Evolutionary conservation across 2,329 filamentous ascomycete species (phyloP).

Genomic region (Chaetomiaceae sp.): DNA sequence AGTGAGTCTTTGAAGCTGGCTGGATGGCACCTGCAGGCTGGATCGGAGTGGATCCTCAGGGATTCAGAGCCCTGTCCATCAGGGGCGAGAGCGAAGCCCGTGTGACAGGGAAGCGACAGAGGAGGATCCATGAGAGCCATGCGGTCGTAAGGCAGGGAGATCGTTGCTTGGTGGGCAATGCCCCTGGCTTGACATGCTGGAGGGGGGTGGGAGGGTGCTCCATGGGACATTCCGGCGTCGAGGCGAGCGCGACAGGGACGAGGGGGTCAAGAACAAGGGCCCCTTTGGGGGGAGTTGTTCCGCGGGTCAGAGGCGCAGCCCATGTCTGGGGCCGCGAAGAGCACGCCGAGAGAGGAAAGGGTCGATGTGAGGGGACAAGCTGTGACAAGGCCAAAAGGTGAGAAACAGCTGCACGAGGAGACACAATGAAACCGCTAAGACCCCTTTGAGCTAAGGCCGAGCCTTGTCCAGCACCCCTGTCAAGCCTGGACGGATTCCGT

Average conservation of each 20-base stretch:
- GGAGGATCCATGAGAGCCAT: conserved; percentile 10
- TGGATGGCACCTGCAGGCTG: conserved; percentile 10
- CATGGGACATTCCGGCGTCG: conserved; percentile 12
- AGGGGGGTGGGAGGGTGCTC: not conserved
- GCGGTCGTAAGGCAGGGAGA: conserved; percentile 5
- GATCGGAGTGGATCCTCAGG: conserved; percentile 16
- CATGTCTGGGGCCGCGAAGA: conserved; percentile 11
- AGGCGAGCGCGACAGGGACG: conserved; percentile 21
- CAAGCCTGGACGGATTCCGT: not conserved
- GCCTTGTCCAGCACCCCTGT: conserved; percentile 19
- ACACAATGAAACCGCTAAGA: conserved; percentile 28
- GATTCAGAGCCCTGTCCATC: conserved; percentile 13
- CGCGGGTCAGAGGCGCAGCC: conserved; percentile 7
- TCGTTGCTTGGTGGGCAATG: not conserved
- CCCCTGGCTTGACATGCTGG: conserved; percentile 14
- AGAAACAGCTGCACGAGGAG: conserved; percentile 23
- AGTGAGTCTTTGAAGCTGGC: conserved; percentile 5
- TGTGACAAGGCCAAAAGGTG: conserved; percentile 21
- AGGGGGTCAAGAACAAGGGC: conserved; percentile 21
- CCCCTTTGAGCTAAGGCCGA: conserved; percentile 18
- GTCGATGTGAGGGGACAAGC: conserved; percentile 14
- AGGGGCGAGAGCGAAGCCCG: conserved; percentile 14
- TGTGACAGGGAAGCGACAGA: conserved; percentile 12
- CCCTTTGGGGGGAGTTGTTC: not conserved
- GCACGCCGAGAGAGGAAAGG: conserved; percentile 15